Base-by-base conservation (phyloP, 2,329 filamentous ascomycete species). In the Cladosporium velox region DNA sequence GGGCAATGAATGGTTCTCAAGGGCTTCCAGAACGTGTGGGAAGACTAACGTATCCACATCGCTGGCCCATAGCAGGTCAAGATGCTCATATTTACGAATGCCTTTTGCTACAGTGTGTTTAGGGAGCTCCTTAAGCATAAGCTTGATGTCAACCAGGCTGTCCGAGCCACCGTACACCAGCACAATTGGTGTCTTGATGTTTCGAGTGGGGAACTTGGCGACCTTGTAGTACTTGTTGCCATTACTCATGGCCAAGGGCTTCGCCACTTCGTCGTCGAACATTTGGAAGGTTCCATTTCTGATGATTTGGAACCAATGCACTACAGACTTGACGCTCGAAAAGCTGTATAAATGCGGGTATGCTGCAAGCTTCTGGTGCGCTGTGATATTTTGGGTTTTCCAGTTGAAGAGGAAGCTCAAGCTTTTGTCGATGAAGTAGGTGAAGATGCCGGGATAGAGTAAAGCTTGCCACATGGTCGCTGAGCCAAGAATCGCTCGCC, bases 301-400 rank as follows among this genome's bases (percentile, higher is more conserved):
- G 73, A 99, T 99, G 76, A 99, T 97, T 77, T 99, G 95, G 77
- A 99, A 99, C 95, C 95, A 99, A 77, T 99, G 95, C 0, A 99
- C 95, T 10, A 99, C 93, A 24, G 90, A 93, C 80, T 99, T 99
- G 66, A 93, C 97, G 77, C 92, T 96, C 0, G 94, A 97, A 77
- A 94, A 98, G 0, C 93, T 97, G 81, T 97, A 99, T 0, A 99
- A 82, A 80, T 99, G 95, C 11, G 94, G 90, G 76, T 99, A 99
- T 1, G 93, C 93, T 2, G 95, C 95, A 21, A 99, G 86, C 76
- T 99, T 99, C 78, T 99, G 95, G 66, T 90, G 89, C 0, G 87
- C 81, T 10, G 88, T 88, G 68, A 99, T 97, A 77, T 98, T 99
- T 66, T 84, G 83, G 4, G 90, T 91, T 67, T 86, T 87, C 95